phyloP scores from a whole-genome alignment of 345 rosid genomes.

The Euclidium syriacum region DNA sequence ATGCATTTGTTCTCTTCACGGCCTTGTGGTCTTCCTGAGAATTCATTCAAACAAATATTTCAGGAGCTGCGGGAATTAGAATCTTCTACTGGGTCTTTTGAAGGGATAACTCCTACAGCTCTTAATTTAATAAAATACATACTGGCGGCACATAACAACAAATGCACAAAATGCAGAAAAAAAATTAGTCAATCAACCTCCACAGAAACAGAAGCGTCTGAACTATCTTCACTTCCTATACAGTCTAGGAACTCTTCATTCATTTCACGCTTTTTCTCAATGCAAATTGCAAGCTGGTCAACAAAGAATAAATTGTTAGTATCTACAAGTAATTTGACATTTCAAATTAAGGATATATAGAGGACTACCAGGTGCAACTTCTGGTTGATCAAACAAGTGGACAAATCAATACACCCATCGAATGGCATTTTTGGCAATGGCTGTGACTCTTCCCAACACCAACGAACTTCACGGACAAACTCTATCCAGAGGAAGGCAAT shows the following conservation, averaged over 20 bases:
- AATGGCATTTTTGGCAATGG: conserved; percentile 66
- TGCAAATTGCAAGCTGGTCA: conserved; percentile 86
- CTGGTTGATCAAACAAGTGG: conserved; percentile 85
- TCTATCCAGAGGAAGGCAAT: conserved; percentile 90
- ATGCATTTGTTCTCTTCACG: conserved; percentile 29
- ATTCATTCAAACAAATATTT: conserved; percentile 25
- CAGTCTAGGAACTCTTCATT: conserved; percentile 86
- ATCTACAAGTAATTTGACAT: conserved; percentile 4
- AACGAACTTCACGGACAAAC: conserved; percentile 94
- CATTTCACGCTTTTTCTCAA: conserved; percentile 74
- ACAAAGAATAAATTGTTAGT: conserved; percentile 23
- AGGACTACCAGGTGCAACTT: conserved; percentile 85
- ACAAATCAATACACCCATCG: conserved; percentile 67
- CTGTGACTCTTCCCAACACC: conserved; percentile 97
- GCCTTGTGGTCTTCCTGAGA: conserved; percentile 56
- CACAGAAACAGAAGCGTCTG: conserved; percentile 38
- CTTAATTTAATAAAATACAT: conserved; percentile 8
- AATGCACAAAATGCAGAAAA: background rate
- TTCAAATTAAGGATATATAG: background rate
- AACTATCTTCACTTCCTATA: conserved; percentile 56
- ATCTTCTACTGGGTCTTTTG: background rate
- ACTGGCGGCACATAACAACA: conserved; percentile 7
- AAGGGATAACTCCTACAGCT: conserved; percentile 1
- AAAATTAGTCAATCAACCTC: conserved; percentile 22
- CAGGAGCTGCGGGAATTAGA: conserved; percentile 11